Evolutionary conservation across 129 eudicot species (phyloP).

Genomic region (Arctium lappa): DNA sequence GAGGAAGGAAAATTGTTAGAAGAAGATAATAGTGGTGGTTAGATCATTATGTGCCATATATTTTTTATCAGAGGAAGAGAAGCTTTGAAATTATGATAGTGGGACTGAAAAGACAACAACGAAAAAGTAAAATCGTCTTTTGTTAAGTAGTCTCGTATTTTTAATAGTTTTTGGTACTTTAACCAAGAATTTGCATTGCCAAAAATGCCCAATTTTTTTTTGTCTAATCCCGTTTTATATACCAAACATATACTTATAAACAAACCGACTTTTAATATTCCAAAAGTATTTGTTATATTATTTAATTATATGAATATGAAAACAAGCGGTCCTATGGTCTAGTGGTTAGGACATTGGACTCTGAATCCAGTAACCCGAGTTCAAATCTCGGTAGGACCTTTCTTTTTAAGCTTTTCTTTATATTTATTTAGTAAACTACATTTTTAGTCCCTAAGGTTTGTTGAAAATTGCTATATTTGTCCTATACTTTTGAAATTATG

Average conservation of each 20-base stretch:
- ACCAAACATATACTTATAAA: not conserved
- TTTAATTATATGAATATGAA: not conserved
- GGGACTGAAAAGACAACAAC: too few species aligned
- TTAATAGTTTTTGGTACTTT: too few species aligned
- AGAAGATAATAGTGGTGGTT: not conserved
- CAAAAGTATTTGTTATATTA: too few species aligned
- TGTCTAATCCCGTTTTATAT: too few species aligned
- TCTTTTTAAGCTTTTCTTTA: not conserved
- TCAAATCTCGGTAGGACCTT: conserved; percentile 68
- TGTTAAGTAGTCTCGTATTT: too few species aligned
- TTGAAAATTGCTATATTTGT: not conserved
- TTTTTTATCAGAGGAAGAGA: too few species aligned
- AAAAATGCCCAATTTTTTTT: too few species aligned
- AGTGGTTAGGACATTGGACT: conserved; percentile 77
- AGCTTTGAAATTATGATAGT: too few species aligned
- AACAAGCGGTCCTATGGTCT: conserved; percentile 50
- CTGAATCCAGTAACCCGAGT: conserved; percentile 96
- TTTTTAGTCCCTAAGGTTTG: not conserved
- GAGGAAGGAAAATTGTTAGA: too few species aligned
- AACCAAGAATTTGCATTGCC: too few species aligned
- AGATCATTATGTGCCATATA: not conserved
- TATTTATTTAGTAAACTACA: not conserved
- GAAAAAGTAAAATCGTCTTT: too few species aligned
- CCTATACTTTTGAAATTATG: not conserved
- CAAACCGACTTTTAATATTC: too few species aligned